Evolutionary conservation across 805 yeast species (phyloP), one percentile per base, ranked within the genome.

Genomic region (Ogataea trehalophila): DNA sequence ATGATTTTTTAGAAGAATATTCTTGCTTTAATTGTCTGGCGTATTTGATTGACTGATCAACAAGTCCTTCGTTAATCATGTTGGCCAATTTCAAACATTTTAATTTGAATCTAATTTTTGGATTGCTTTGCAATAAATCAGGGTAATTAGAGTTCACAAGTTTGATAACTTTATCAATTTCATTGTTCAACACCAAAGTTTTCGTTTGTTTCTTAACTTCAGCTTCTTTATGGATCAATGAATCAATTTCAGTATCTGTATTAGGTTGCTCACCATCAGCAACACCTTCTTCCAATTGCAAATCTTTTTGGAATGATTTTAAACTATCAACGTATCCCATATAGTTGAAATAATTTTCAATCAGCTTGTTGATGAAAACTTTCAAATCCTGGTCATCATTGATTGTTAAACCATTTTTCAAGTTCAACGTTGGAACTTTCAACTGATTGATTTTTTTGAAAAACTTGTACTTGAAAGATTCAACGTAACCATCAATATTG

Each of bases 311-410:
- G 48, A 84, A 77, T 0, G 80, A 76, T 48, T 69, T 69, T 2
- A 80, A 76, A 3, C 80, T 75, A 46, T 79, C 79, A 31, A 71
- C 69, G 55, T 73, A 76, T 3, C 89, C 89, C 45, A 74, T 73
- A 56, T 81, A 79, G n/a, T 73, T 69, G 36, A 84, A 72, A 58
- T 81, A 83, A 14, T 72, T 64, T n/a, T 68, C 52, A n/a, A 63
- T 51, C 34, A 63, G 38, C 16, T 45, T 42, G 48, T 62, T 63
- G 14, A 48, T 47, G 23, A 57, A 39, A 14, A 40, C 26, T 26
- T 52, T 53, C 29, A 60, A 33, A 41, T 57, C 60, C n/a, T 39
- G 42, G 17, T 55, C 53, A 18, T 55, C 56, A 15, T 46, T 43
- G 11, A 55, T 33, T 17, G 37, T 39, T 3, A 22, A 36, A 2